Percentiles rank a stretch among this genome's conserved stretches.
Evolutionary conservation across 495 filamentous ascomycete genomes (phyloP).

Genomic region (Neurospora sublineolata): DNA sequence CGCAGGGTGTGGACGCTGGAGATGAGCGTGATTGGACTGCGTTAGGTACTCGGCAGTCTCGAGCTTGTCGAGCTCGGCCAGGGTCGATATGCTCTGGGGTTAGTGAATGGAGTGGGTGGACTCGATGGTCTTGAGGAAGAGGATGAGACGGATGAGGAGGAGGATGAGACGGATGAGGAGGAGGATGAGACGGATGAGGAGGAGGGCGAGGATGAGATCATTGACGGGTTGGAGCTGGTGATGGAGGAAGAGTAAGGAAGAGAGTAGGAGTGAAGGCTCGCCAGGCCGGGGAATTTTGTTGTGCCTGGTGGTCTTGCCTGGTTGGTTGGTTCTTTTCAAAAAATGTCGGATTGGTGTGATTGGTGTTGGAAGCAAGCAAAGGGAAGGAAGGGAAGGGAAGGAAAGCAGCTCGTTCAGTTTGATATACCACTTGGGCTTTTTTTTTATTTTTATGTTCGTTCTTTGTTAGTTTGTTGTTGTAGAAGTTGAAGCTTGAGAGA

Average conservation of each 20-base stretch:
- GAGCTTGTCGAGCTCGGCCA: not conserved
- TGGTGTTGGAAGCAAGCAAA: not conserved
- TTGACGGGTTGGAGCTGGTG: not conserved
- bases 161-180: not conserved
- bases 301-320: not conserved
- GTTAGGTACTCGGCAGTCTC: slow-evolving; percentile 29
- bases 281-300: not conserved
- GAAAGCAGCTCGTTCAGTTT: not conserved
- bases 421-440: not conserved
- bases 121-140: not conserved
- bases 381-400: not conserved
- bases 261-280: not conserved
- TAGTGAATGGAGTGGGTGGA: not conserved
- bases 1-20: slow-evolving; percentile 95
- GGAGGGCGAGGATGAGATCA: not conserved
- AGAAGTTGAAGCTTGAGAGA: not conserved
- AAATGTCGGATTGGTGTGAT: not conserved
- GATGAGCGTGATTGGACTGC: slow-evolving; percentile 92
- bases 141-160: not conserved
- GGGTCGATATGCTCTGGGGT: not conserved
- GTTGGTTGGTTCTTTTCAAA: not conserved
- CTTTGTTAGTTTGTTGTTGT: not conserved
- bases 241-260: not conserved
- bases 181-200: not conserved
- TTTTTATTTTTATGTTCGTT: not conserved